Base-by-base conservation (phyloP, 116 monocot species). In the Trichopus zeylanicus region DNA sequence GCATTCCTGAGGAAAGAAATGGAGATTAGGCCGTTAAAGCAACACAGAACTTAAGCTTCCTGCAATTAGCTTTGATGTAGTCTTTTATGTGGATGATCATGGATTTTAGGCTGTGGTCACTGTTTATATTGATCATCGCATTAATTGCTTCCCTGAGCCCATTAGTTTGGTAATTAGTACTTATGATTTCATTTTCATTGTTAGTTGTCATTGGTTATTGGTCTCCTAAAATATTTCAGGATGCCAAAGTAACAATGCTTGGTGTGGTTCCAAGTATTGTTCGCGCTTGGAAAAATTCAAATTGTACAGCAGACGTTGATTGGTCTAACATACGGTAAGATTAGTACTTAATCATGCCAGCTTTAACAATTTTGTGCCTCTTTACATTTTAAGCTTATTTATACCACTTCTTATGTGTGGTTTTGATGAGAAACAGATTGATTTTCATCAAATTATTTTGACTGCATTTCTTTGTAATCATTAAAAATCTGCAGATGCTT, bases 191-290 rank as follows among this genome's bases (percentile, higher is more conserved):
- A 11, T 26, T 51, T 47, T 11, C 19, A 57, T 33, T 29, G 46
- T 26, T 13, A 29, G 26, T 62, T 48, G n/a, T 34, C 12, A 53
- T 53, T 24, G 5, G 3, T 0, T 63, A 19, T 16, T 63, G 20
- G 32, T 21, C 3, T n/a, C 22, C 6, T 29, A 57, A 3, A 54
- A 33, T 38, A 70, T 11, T 52, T 29, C 68, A 95, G 95, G 95
- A 95, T 79, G 95, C 95, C 27, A 95, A 79, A 62, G 95, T 95
- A 51, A 90, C 95, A 37, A 87, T 90, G 86, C 84, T 95, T 63
- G 95, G 95, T 52, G 76, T 95, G 2, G 74, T 95, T 67, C 95
- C 95, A 28, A 95, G 95, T 67, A 84, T 95, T 35, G 95, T 84
- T n/a, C 89, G 95, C 59, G 74, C 81, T 57, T 95, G 95, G 95